Evolutionary conservation across 2,329 filamentous ascomycete genomes (phyloP), one percentile per base, ranked within the genome.

Genomic region (Ascochyta koolunga): DNA sequence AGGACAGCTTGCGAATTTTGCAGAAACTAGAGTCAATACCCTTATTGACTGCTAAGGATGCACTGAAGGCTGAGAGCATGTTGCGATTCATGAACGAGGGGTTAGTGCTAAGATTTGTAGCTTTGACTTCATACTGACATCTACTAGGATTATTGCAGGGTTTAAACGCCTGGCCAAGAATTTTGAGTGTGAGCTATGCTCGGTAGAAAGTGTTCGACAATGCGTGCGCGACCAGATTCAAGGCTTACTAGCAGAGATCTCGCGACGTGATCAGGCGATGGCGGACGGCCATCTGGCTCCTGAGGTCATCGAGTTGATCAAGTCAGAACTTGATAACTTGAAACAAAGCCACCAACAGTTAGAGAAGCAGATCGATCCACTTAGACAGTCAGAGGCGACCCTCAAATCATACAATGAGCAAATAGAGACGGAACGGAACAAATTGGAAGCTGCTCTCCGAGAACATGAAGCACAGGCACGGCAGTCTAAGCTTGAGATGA

Each of bases 41-140:
- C 2, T 37, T 61, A 9, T 42, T 70, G 24, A 69, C 65, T 0
- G 9, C 35, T 1, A 56, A 66, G 1, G 64, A 71, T 33, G 39
- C 66, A 2, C 40, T 56, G 10, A 67, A 66, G 33, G 60, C 58
- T 2, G 65, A 72, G 39, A 29, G 29, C 8, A 69, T 67, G 58
- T 40, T 73, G 16, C 58, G 53, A 11, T 64, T 48, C 21, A 24
- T 71, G 5, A 44, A 63, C 21, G 49, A 70, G 29, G 58, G 55
- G 69, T 68, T 41, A 54, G 62, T 54, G 7, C 10, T 29, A 5
- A n/a, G 8, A 9, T 5, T 9, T 2, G 21, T 6, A 8, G 4
- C 16, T n/a, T 19, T 15, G 8, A 21, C 10, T 1, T 18, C 2
- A 19, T 31, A 6, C 50, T 53, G 19, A 53, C 32, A n/a, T 11